Conservation (phyloP, 345 rosid genomes). For the Pelargonium nanum region DNA sequence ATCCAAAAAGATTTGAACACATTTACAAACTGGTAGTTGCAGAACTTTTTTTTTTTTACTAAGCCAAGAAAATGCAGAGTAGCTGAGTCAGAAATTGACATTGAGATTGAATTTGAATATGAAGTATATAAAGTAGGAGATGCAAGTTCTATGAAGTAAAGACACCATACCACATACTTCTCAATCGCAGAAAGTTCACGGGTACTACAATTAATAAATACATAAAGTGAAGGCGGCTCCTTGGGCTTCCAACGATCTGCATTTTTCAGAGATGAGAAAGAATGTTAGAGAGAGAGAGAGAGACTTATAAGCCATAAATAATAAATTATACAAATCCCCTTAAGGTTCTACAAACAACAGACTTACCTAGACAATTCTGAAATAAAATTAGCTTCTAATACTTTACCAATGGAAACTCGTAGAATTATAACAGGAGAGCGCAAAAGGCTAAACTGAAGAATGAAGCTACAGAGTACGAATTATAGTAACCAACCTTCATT, state of each 20-base stretch:
- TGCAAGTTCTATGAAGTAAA: slow-evolving; percentile 2
- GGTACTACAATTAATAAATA: slow-evolving; percentile 83
- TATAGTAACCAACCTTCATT: slow-evolving; percentile 60
- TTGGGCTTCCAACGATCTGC: slow-evolving; percentile 72
- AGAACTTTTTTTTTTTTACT: background rate
- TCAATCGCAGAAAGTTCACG: slow-evolving; percentile 76
- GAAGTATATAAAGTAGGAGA: slow-evolving; percentile 4
- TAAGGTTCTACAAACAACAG: too few species aligned
- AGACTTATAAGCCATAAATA: too few species aligned
- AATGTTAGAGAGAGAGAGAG: background rate
- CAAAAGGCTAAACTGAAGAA: too few species aligned
- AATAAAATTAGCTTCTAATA: too few species aligned
- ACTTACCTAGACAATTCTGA: too few species aligned
- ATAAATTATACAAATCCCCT: too few species aligned
- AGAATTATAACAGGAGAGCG: too few species aligned
- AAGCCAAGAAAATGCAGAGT: background rate
- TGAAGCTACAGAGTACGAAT: slow-evolving; percentile 4
- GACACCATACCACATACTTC: slow-evolving; percentile 74
- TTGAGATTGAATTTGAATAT: background rate
- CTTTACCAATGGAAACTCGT: too few species aligned
- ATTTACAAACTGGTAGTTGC: background rate
- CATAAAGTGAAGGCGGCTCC: slow-evolving; percentile 71
- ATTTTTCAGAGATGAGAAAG: slow-evolving; percentile 8
- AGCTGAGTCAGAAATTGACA: background rate
- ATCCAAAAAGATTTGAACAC: too few species aligned